phyloP scores from a whole-genome alignment of 345 rosid species.

The Barbarea vulgaris region DNA sequence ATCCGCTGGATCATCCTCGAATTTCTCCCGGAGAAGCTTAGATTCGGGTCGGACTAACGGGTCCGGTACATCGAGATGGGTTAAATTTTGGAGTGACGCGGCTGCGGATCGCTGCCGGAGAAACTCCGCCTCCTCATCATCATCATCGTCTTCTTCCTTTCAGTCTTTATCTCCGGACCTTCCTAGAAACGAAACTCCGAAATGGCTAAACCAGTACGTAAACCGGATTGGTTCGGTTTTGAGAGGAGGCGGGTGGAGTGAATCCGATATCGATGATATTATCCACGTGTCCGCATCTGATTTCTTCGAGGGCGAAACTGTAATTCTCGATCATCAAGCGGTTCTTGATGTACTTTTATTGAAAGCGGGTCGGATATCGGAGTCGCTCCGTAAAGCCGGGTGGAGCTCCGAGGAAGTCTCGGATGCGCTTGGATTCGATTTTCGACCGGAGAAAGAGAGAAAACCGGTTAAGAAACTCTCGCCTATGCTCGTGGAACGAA shows the following conservation, averaged over 20 bases:
- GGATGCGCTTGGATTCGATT: conserved; percentile 71
- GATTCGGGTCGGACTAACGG: conserved; percentile 47
- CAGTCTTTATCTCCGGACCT: conserved; percentile 59
- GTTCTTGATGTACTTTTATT: conserved; percentile 66
- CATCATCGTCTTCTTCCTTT: neutral
- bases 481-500: conserved; percentile 56
- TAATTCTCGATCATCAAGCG: conserved; percentile 62
- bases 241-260: conserved; percentile 78
- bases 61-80: conserved; percentile 74
- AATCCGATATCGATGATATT: conserved; percentile 70
- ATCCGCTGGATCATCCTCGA: conserved; percentile 49
- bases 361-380: conserved; percentile 76
- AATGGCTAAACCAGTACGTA: conserved; percentile 73
- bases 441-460: conserved; percentile 60
- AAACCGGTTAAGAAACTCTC: conserved; percentile 65
- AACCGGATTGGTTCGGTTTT: conserved; percentile 69
- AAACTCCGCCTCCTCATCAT: conserved; percentile 54
- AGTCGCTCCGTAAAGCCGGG: conserved; percentile 72
- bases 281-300: conserved; percentile 70
- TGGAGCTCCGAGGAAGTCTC: conserved; percentile 94
- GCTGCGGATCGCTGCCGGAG: conserved; percentile 72
- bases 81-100: conserved; percentile 84
- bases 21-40: conserved; percentile 61
- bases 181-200: conserved; percentile 57
- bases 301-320: conserved; percentile 68